Evolutionary conservation across 768 basidiomycete genomes (phyloP).

Genomic region (Suillus brevipes): DNA sequence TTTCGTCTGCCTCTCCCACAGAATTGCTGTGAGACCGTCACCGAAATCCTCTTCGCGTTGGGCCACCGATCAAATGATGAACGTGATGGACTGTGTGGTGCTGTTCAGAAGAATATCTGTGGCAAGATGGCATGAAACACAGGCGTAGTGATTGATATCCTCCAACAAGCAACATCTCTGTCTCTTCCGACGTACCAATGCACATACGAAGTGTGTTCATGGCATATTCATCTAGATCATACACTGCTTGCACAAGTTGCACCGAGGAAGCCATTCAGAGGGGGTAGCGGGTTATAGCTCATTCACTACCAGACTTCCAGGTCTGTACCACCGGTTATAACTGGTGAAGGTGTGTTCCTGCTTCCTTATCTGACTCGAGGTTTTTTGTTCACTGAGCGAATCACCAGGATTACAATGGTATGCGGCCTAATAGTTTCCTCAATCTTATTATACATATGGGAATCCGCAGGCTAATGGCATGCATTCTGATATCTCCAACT

Average conservation of each 20-base stretch:
- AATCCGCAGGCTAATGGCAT: background rate
- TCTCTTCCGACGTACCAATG: background rate
- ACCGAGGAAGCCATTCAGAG: background rate
- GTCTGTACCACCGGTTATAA: background rate
- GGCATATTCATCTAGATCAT: background rate
- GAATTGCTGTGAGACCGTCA: background rate
- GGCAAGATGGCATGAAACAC: background rate
- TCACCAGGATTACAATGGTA: background rate
- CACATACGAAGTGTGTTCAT: background rate
- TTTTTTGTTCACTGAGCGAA: background rate
- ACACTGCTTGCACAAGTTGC: background rate
- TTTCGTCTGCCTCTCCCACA: background rate
- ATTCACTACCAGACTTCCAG: background rate
- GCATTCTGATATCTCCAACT: background rate
- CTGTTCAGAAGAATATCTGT: too few relatives aligned
- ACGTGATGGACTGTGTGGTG: background rate
- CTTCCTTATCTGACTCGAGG: background rate
- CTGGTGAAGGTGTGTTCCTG: background rate
- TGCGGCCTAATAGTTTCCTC: background rate
- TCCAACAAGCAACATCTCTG: background rate
- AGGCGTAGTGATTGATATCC: background rate
- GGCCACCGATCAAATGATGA: background rate
- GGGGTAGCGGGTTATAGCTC: background rate
- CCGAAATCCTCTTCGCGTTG: background rate
- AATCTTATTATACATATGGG: background rate